Evolutionary conservation across 2,329 filamentous ascomycete genomes (phyloP), one percentile per base, ranked within the genome.

Genomic region (Aspergillus awamori): DNA sequence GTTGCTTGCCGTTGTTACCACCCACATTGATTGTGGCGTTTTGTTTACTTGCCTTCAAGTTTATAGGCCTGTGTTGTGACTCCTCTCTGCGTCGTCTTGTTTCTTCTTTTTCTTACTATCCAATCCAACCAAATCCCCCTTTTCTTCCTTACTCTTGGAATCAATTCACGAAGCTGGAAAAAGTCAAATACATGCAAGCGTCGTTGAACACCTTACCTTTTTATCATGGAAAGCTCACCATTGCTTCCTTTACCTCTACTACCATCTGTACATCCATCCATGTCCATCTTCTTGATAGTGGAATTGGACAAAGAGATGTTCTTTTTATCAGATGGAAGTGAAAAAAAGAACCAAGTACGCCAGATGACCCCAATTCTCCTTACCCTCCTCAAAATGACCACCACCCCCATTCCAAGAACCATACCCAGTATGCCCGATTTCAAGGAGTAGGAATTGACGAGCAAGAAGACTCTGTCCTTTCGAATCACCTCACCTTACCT

Each of bases 1-100:
- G 33, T 60, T 63, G 48, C 63, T 36, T 67, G 47, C 60, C 22
- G 10, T 57, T 57, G 20, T 26, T 47, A 45, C 24, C 28, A 45
- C 43, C 24, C 39, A 33, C 39, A 56, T 33, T 20, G 53, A 43
- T 22, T 47, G 41, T 56, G 60, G 39, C 63, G 57, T 59, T 59
- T 57, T 60, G 36, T 48, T 59, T 45, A 43, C 45, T 33, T 45
- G 41, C 41, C 26, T 56, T 56, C 20, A 20, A 56, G 53, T 45
- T 20, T n/a, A 36, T 56, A 39, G 53, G 53, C 24, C 39, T 43
- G 39, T 43, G 39, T 45, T 43, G 53, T 45, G 49, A 15, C 22
- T 59, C 38, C 26, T 39, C 47, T 41, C 41, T 38, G 39, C 39
- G 38, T 45, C 45, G 2, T 28, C 36, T 53, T 53, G 41, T 20